Conservation (phyloP, 108 stramenopile species). For the Cyclotella baltica region DNA sequence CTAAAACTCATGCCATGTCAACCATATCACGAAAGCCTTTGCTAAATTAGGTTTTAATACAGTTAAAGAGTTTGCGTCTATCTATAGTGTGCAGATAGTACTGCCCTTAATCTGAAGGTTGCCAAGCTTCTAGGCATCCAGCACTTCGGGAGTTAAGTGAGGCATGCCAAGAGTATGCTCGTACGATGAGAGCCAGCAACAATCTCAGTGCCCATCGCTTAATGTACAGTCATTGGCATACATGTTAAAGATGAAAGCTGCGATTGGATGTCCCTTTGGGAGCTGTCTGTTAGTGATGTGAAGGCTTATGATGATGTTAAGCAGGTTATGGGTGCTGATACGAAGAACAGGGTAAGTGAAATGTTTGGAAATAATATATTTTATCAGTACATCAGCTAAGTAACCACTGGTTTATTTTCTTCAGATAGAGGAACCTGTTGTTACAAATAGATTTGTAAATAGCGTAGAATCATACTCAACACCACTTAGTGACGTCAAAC, state of each 20-base stretch:
- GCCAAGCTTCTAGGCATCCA: not conserved
- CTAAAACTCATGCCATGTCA: too few species aligned
- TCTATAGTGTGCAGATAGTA: not conserved
- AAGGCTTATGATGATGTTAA: not conserved
- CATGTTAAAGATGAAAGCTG: not conserved
- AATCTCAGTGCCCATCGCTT: not conserved
- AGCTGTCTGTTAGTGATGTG: not conserved
- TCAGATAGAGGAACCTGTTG: too few species aligned
- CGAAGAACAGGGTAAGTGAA: too few species aligned
- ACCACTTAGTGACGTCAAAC: too few species aligned
- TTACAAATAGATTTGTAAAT: too few species aligned
- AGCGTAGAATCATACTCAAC: too few species aligned
- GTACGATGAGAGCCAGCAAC: not conserved
- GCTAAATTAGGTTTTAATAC: not conserved
- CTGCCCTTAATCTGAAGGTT: not conserved
- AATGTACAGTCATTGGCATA: not conserved
- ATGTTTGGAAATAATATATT: too few species aligned
- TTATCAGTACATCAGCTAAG: too few species aligned
- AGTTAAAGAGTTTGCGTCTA: not conserved
- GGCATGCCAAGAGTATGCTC: not conserved
- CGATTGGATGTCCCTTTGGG: not conserved
- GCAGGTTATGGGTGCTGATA: too few species aligned
- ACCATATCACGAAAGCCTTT: too few species aligned
- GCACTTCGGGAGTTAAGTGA: not conserved
- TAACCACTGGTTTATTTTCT: too few species aligned